These are phyloP conservation scores for Penicillium coffeae DNA, from an alignment of 495 filamentous ascomycete genomes.

Conservation along the genomic window DNA sequence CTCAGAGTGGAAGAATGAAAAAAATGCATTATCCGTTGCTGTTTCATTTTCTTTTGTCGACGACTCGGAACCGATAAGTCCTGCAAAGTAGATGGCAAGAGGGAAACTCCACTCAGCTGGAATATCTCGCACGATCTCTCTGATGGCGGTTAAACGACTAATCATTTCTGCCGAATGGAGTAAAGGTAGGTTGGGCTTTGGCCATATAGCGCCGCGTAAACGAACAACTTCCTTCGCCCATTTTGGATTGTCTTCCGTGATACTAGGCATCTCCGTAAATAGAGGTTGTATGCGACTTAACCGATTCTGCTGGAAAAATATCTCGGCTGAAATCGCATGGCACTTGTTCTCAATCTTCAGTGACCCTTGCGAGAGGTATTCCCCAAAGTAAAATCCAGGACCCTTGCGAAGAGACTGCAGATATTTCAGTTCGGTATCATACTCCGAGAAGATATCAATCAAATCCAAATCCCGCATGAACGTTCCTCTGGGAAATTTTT, in stretches of 20 bases:
- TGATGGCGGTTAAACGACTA: neutral
- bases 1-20: too few species aligned
- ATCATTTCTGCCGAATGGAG: neutral
- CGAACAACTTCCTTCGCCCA: slow-evolving; percentile 2
- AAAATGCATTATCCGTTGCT: too few species aligned
- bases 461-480: slow-evolving; percentile 30
- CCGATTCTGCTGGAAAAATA: slow-evolving; percentile 3
- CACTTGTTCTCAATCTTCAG: slow-evolving; percentile 24
- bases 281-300: slow-evolving; percentile 5
- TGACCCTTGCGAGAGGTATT: slow-evolving; percentile 35
- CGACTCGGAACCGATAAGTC: neutral
- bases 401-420: slow-evolving; percentile 8
- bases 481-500: slow-evolving; percentile 20
- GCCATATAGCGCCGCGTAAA: slow-evolving; percentile 2
- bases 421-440: slow-evolving; percentile 7
- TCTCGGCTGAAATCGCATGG: slow-evolving; percentile 1
- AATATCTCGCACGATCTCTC: slow-evolving; percentile 1
- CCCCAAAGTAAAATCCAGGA: slow-evolving; percentile 29
- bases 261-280: neutral
- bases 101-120: slow-evolving; percentile 1
- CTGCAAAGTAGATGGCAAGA: slow-evolving; percentile 5
- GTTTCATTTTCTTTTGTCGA: neutral
- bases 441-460: slow-evolving; percentile 18
- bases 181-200: neutral
- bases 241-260: neutral